Evolutionary conservation across 371 early-diverging fungal genomes (phyloP), one percentile per base, ranked within the genome.

Genomic region (Mucor sp.): DNA sequence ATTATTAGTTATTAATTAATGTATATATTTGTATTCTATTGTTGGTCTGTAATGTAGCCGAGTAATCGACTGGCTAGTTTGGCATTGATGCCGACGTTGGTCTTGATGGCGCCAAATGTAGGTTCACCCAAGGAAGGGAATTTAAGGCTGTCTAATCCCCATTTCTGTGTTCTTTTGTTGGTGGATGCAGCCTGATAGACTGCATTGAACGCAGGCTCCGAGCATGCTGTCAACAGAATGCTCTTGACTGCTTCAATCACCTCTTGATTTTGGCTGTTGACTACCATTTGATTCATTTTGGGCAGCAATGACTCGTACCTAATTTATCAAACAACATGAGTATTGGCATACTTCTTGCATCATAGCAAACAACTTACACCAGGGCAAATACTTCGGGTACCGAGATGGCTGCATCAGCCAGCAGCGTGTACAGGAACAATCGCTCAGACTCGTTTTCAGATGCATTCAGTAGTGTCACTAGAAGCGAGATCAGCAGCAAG

Each of bases 371-470:
- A 4, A 30, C 87, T 84, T 88, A 92, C 91, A 94, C 85, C 27
- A 92, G 75, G 0, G 90, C 77, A 77, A 94, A 90, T 9, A 90
- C 87, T 66, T 93, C 91, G 5, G 94, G 95, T 5, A 89, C 80
- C 7, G 87, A 81, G 6, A 81, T 76, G 1, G 94, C 91, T 19
- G 90, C 89, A 77, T 93, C 94, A 3, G 93, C 90, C 58, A 97
- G 74, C 65, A 95, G 87, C 14, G 90, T 88, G 66, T 95, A 96
- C 50, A 97, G 79, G 68, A 93, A 93, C 57, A 91, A 68, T 5
- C 86, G 79, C 79, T 97, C 96, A 11, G 90, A 82, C 67, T 97
- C 96, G 25, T 87, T 88, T 64, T 96, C 95, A 8, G 93, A 86
- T 58, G 87, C 86, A 74, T 95, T 91, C 56, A 97, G 79, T 82